Base-by-base conservation (phyloP, 768 basidiomycete genomes). In the Neoboletus magnificus region DNA sequence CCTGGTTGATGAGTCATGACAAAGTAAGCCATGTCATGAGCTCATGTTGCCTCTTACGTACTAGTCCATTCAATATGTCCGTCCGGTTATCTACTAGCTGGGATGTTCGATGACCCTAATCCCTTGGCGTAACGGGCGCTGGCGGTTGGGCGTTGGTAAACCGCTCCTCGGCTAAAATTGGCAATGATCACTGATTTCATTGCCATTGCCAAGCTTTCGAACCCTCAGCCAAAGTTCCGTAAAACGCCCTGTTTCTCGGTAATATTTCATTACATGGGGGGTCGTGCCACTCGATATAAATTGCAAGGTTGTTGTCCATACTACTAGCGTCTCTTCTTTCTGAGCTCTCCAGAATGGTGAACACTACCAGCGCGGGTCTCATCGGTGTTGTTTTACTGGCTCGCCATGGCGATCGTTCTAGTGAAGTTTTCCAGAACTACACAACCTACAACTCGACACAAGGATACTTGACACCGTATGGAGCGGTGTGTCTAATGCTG, bases 361-460 rank as follows among this genome's bases (percentile, higher is more conserved):
- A 68, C 46, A 37, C 66, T 29, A 51, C 62, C 1, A 52, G 43
- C 50, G 54, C 67, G 6, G 65, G 71, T 22, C 70, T 91, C 60
- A 81, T 87, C 53, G 89, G 89, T 68, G 87, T 86, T 57, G 81
- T 91, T 59, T 74, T 89, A 65, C 75, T 91, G 63, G 85, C 82
- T 58, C 84, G 89, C 62, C 89, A 90, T 62, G 89, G 89, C 43
- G 89, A 90, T 70, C 84, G 89, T 57, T 73, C 74, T 59, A 59
- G 44, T 6, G 80, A 77, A 61, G 81, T 81, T 64, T 83, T 79
- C 73, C 89, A 91, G 66, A 82, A 90, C 68, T 89, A 89, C 18
- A 71, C 76, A 54, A 85, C 81, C n/a, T 90, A 91, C 66, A 74
- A 81, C 55, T 79, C 79, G 30, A 78, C 80, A 16, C 77, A 80